Percentiles rank a stretch among this genome's conserved stretches.
phyloP scores from a whole-genome alignment of 371 early-diverging fungal species.

The Mortierella sp. region DNA sequence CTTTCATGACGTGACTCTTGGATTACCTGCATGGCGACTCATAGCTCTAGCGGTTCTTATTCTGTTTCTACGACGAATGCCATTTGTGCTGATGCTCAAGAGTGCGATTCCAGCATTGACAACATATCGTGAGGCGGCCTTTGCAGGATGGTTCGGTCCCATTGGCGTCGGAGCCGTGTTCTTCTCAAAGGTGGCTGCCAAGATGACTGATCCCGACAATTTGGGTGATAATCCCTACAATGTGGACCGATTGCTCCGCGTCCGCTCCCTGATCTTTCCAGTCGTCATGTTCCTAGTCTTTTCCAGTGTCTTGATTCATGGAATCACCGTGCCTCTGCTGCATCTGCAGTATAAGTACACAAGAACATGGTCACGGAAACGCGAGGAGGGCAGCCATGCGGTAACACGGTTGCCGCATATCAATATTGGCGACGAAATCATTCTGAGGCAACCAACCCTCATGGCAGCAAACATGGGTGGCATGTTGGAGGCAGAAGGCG shows the following conservation, averaged over 20 bases:
- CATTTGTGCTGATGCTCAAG: conserved; percentile 76
- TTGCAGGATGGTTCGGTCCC: conserved; percentile 98
- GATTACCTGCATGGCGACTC: conserved; percentile 75
- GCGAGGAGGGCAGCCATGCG: conserved; percentile 45
- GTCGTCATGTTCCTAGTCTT: conserved; percentile 82
- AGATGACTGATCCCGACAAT: conserved; percentile 55
- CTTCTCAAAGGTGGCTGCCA: conserved; percentile 72
- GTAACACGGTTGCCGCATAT: conserved; percentile 55
- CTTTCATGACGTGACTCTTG: conserved; percentile 66
- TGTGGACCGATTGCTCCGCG: conserved; percentile 41
- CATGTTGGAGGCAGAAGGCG: conserved; percentile 12
- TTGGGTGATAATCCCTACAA: conserved; percentile 38
- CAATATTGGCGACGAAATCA: conserved; percentile 55
- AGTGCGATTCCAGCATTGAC: conserved; percentile 79
- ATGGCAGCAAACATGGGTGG: conserved; percentile 17
- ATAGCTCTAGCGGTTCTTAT: conserved; percentile 76
- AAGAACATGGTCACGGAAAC: conserved; percentile 55
- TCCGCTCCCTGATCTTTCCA: conserved; percentile 62
- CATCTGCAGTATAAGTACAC: conserved; percentile 63
- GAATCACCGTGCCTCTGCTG: conserved; percentile 82
- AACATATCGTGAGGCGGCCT: conserved; percentile 85
- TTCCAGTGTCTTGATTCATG: conserved; percentile 82
- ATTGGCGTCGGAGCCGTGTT: conserved; percentile 94
- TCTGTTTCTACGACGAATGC: conserved; percentile 86
- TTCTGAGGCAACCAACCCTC: conserved; percentile 31